phyloP scores from a whole-genome alignment of 225 moss, liverwort and hornwort species.

The Neckera pumila region DNA sequence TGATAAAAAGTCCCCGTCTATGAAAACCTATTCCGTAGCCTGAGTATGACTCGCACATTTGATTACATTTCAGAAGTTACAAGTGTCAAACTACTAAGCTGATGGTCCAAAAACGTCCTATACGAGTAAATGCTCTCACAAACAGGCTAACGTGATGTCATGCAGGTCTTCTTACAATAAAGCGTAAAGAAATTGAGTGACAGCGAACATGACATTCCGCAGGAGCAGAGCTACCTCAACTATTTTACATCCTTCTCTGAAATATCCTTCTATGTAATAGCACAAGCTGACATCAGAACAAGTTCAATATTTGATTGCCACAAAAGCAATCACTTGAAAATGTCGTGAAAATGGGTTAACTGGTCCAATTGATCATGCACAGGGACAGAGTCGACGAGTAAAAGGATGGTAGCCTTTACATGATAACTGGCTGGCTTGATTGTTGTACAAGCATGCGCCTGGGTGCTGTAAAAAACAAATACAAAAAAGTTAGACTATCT shows the following conservation, averaged over 20 bases:
- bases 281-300: not conserved
- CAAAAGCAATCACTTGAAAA: not conserved
- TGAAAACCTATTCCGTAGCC: not conserved
- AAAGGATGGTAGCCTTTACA: constrained; percentile 67
- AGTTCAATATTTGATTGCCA: not conserved
- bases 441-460: constrained; percentile 53
- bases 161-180: not conserved
- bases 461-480: constrained; percentile 47
- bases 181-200: not conserved
- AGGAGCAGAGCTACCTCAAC: not conserved
- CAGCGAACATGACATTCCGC: not conserved
- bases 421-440: constrained; percentile 44
- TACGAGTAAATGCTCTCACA: not conserved
- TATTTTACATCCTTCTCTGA: not conserved
- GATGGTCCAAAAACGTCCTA: not conserved
- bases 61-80: not conserved
- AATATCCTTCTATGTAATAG: not conserved
- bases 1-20: not conserved
- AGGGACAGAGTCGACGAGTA: constrained; percentile 70
- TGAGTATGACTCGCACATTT: not conserved
- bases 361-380: constrained; percentile 18
- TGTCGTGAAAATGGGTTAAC: not conserved
- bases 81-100: not conserved
- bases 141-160: not conserved
- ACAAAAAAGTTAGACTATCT: not conserved